Evolutionary conservation across 1,284 basidiomycete genomes (phyloP), one percentile per base, ranked within the genome.

Genomic region (Naganishia albida): DNA sequence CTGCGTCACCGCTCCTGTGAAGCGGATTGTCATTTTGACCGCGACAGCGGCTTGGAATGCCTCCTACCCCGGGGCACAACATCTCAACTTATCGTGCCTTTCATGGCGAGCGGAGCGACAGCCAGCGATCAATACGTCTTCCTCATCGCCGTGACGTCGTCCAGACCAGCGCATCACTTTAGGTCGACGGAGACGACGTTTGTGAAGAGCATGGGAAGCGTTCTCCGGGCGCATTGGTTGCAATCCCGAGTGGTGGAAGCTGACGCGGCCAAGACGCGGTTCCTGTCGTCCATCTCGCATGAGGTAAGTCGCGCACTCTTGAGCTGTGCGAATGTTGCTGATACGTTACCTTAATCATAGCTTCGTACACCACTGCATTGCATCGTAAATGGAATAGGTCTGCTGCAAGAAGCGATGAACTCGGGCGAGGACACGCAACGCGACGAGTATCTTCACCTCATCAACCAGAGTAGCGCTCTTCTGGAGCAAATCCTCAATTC

Each of bases 261-360:
- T 1, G 74, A 76, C 42, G 67, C 69, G 6, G 73, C 72, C 8
- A 75, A 77, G 62, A 70, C 74, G 0, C 67, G 70, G 0, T 75
- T 77, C 63, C 66, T 76, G 7, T 74, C 72, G 1, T 74, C 73
- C 16, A 73, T 76, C 49, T 70, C 67, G 48, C 75, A 76, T 65
- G 75, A 76, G 39, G 39, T 43, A 42, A 54, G 52, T 54, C 13
- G 6, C 7, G 13, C 23, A 6, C 38, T 13, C n/a, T 7, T 8
- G 12, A 1, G n/a, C 1, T 42, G 4, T 42, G 4, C n/a, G 38
- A 39, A n/a, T 15, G 23, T 6, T 20, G 16, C 10, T 54, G 10
- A 23, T 42, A 15, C 15, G 16, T 2, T 8, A 20, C 3, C 16
- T 15, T 8, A 13, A 7, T 40, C 39, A 23, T 38, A 54, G 64